phyloP scores from a whole-genome alignment of 441 rosid species.

The Omphalea diandra region DNA sequence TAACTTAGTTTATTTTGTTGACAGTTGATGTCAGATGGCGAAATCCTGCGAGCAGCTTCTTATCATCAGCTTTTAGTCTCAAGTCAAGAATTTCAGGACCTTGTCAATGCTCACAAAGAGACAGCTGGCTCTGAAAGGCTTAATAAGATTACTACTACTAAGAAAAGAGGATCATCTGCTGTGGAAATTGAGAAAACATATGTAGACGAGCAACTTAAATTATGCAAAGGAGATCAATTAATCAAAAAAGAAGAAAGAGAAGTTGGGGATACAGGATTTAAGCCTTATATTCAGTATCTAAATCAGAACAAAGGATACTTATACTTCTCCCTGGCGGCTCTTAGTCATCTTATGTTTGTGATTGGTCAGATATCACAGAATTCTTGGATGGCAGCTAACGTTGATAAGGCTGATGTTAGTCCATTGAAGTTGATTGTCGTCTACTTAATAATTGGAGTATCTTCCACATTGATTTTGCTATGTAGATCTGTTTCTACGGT shows the following conservation, averaged over 20 bases:
- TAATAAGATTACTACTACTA: constrained; percentile 35
- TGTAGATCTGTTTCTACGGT: constrained; percentile 55
- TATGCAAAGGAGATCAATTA: constrained; percentile 60
- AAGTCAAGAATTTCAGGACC: constrained; percentile 79
- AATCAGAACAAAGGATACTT: constrained; percentile 77
- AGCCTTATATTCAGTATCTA: constrained; percentile 73
- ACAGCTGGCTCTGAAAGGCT: constrained; percentile 83
- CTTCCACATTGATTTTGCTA: constrained; percentile 47
- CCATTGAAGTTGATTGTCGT: constrained; percentile 59
- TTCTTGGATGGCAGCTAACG: constrained; percentile 94
- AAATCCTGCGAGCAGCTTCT: constrained; percentile 66
- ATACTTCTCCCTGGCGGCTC: constrained; percentile 48
- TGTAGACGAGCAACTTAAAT: constrained; percentile 39
- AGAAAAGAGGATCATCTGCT: constrained; percentile 29
- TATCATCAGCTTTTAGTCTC: constrained; percentile 66
- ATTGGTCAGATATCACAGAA: constrained; percentile 70
- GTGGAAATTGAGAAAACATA: constrained; percentile 57
- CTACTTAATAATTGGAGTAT: constrained; percentile 64
- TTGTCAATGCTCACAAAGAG: constrained; percentile 92
- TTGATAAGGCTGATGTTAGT: constrained; percentile 73
- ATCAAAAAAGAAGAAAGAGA: constrained; percentile 88
- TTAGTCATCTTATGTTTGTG: constrained; percentile 54
- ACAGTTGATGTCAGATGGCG: constrained; percentile 95
- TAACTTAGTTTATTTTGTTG: constrained; percentile 14
- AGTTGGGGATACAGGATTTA: constrained; percentile 76